Base-by-base conservation (phyloP, 345 rosid species). In the Capsella bursapastoris region DNA sequence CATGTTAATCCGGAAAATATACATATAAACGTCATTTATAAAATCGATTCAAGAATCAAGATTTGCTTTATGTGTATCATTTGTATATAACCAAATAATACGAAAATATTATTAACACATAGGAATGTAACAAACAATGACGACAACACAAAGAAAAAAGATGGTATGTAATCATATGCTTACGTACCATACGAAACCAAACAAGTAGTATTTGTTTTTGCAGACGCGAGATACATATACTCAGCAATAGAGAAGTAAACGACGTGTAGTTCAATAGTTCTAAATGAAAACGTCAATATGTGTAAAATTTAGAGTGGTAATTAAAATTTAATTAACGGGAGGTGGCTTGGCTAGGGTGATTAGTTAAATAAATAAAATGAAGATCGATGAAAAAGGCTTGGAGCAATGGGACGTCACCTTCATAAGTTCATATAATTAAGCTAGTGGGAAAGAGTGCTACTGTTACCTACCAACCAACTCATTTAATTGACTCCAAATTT, bases 401-500 rank as follows among this genome's bases (percentile, higher is more conserved):
- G 43, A 63, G 70, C 15, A 65, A 74, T 12, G 7, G 15, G 76
- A 77, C 47, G 80, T 69, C 80, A 64, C 70, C 75, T 70, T 64
- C 76, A 22, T 22, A 22, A 22, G 25, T 22, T 22, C 25, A 40
- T 48, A 70, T 77, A 47, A 77, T 77, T 49, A 10, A 22, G 66
- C 66, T 28, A 48, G 67, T 70, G 76, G 80, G 76, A 53, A 71
- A 64, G 80, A 64, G 66, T 77, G 76, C 80, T 70, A 71, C 68
- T 71, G 76, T 50, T 71, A 77, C 80, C 49, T 0, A 71, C 80
- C 80, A 77, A 77, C 80, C 1, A 77, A 64, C 62, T 71, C 76
- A 71, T 77, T 70, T 65, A 22, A 77, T 64, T 69, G 70, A 55
- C 40, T 60, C 40, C 47, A 34, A 1, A 34, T 15, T 32, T 50